Percentiles rank a stretch among this genome's conserved stretches.
Evolutionary conservation across 2,329 filamentous ascomycete genomes (phyloP).

Genomic region (Aspergillus unguis): DNA sequence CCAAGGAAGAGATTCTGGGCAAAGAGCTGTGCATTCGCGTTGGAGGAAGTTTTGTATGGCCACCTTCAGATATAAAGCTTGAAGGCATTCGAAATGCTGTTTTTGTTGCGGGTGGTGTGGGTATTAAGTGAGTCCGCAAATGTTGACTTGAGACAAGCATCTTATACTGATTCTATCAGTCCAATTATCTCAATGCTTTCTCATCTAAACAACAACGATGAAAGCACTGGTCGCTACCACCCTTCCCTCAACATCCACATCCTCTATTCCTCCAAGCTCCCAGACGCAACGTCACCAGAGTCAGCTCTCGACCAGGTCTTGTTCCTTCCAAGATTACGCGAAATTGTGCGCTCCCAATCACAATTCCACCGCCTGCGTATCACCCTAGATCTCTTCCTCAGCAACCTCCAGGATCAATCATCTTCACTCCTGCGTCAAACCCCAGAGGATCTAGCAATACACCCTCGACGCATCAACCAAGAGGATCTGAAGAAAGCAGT

Average conservation of each 20-base stretch:
- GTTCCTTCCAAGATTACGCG: conserved; percentile 47
- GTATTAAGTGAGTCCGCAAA: conserved; percentile 62
- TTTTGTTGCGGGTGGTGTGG: conserved; percentile 76
- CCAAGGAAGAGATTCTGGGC: conserved; percentile 54
- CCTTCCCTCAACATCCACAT: conserved; percentile 50
- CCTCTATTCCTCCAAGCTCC: conserved; percentile 59
- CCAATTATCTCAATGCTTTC: conserved; percentile 72
- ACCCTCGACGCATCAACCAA: conserved; percentile 33
- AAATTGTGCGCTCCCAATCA: conserved; percentile 32
- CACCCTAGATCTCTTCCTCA: conserved; percentile 36
- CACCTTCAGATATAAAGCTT: conserved; percentile 49
- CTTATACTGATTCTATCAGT: conserved; percentile 33
- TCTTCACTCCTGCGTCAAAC: conserved; percentile 10
- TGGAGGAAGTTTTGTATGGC: conserved; percentile 78
- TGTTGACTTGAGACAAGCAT: not conserved
- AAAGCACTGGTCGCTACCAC: conserved; percentile 29
- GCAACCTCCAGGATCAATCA: conserved; percentile 18
- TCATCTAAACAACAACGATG: conserved; percentile 48
- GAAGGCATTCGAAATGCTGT: conserved; percentile 58
- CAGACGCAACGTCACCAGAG: conserved; percentile 13
- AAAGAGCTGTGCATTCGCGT: conserved; percentile 64
- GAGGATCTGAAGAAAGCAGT: conserved; percentile 37
- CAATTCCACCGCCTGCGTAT: conserved; percentile 28
- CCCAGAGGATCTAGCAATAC: conserved; percentile 26
- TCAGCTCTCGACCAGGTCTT: conserved; percentile 37